phyloP scores from a whole-genome alignment of 768 basidiomycete species.

The Agaricus blazei region DNA sequence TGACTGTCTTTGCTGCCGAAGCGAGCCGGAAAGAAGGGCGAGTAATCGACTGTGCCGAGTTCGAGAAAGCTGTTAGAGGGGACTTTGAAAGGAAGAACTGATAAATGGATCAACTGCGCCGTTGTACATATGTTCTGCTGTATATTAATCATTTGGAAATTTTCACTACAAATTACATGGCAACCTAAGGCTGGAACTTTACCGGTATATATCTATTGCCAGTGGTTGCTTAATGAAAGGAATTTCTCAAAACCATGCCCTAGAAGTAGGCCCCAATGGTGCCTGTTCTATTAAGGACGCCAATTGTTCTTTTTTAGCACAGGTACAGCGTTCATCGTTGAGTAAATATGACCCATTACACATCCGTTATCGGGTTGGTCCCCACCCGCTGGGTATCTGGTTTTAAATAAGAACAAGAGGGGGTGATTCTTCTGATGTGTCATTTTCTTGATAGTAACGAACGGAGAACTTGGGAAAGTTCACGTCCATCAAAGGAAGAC shows the following conservation, averaged over 20 bases:
- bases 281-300: neutral
- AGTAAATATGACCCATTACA: too few species aligned
- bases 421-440: too few species aligned
- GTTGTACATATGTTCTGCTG: neutral
- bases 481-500: neutral
- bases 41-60: conserved; percentile 66
- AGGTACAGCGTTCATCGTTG: too few species aligned
- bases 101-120: neutral
- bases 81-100: neutral
- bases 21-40: conserved; percentile 62
- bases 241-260: too few species aligned
- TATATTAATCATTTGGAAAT: neutral
- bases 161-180: too few species aligned
- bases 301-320: too few species aligned
- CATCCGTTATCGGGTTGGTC: too few species aligned
- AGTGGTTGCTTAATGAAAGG: conserved; percentile 38
- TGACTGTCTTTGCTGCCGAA: conserved; percentile 88
- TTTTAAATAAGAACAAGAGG: too few species aligned
- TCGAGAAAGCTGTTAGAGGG: conserved; percentile 39
- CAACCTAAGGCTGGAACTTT: too few species aligned
- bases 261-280: too few species aligned
- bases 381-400: too few species aligned
- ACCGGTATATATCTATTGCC: conserved; percentile 29
- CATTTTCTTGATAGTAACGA: too few species aligned
- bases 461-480: neutral